These are phyloP conservation scores for Volvox carteri DNA, from an alignment of 163 green algal genomes.

Conservation along the genomic window DNA sequence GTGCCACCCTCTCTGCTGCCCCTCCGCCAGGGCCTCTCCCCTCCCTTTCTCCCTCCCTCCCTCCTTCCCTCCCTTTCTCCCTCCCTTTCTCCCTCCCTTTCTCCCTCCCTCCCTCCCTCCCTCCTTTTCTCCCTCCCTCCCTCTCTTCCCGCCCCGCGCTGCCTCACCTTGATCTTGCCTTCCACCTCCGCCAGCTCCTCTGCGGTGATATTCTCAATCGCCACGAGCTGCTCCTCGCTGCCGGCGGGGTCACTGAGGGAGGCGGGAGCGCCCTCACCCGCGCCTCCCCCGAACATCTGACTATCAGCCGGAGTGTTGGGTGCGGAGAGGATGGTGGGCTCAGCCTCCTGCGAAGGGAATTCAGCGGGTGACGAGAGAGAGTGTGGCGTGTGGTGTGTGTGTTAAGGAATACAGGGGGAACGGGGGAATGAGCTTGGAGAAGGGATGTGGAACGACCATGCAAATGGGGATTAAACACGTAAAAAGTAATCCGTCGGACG, in stretches of 20 bases:
- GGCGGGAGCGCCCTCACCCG: not conserved
- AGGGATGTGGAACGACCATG: too few species aligned
- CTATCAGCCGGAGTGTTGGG: constrained; percentile 32
- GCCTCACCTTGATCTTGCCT: constrained; percentile 59
- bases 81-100: too few species aligned
- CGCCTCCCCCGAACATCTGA: not conserved
- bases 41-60: not conserved
- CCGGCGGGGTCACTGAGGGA: not conserved
- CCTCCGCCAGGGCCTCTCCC: not conserved
- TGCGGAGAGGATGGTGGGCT: constrained; percentile 32
- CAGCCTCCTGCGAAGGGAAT: constrained; percentile 7
- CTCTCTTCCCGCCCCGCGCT: not conserved
- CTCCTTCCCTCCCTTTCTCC: not conserved
- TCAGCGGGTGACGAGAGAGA: too few species aligned
- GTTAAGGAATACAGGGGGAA: too few species aligned
- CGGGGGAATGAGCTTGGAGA: too few species aligned
- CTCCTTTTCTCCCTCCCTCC: too few species aligned
- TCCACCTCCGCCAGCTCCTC: constrained; percentile 66
- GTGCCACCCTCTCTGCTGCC: not conserved
- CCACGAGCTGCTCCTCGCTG: constrained; percentile 21
- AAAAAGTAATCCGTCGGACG: too few species aligned
- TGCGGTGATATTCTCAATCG: constrained; percentile 49
- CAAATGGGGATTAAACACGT: too few species aligned
- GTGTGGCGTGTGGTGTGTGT: not conserved
- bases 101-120: not conserved